Conservation (phyloP, 352 stramenopile genomes). For the Nothophytophthora sp. region DNA sequence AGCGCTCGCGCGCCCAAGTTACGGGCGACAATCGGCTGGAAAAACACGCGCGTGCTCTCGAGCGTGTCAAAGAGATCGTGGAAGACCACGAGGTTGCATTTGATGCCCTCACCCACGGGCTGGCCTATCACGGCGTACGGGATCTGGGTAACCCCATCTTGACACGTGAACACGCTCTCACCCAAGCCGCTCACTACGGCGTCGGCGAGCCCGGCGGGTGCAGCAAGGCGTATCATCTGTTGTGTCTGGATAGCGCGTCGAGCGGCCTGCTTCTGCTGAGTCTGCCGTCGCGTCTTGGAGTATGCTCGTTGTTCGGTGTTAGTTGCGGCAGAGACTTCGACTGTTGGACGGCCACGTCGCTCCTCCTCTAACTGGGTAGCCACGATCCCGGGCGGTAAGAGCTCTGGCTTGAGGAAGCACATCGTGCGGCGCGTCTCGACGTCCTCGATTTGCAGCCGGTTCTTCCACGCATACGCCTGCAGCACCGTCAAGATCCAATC, state of each 20-base stretch:
- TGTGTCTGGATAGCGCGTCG: slow-evolving; percentile 64
- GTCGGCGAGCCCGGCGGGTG: slow-evolving; percentile 43
- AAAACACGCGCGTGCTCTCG: slow-evolving; percentile 89
- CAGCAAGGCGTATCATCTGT: slow-evolving; percentile 74
- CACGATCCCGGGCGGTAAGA: slow-evolving; percentile 27
- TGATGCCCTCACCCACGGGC: slow-evolving; percentile 48
- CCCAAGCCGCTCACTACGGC: slow-evolving; percentile 13
- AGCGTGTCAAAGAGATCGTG: slow-evolving; percentile 94
- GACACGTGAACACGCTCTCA: slow-evolving; percentile 62
- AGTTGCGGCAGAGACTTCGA: neutral
- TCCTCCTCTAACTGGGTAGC: slow-evolving; percentile 10
- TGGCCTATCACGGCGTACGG: slow-evolving; percentile 84
- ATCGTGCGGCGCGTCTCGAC: slow-evolving; percentile 42
- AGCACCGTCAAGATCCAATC: slow-evolving; percentile 79
- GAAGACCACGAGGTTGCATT: slow-evolving; percentile 90
- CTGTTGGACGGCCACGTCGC: neutral
- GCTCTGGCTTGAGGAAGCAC: slow-evolving; percentile 52
- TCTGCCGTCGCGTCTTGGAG: slow-evolving; percentile 14
- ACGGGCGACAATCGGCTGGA: slow-evolving; percentile 74
- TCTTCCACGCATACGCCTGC: slow-evolving; percentile 72
- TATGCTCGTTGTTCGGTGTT: slow-evolving; percentile 1
- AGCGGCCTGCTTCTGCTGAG: slow-evolving; percentile 31
- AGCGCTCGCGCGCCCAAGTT: slow-evolving; percentile 84
- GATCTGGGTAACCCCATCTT: slow-evolving; percentile 77
- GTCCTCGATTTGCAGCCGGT: slow-evolving; percentile 40